phyloP scores from a whole-genome alignment of 1,284 basidiomycete species.

The Ganoderma lingzhi region DNA sequence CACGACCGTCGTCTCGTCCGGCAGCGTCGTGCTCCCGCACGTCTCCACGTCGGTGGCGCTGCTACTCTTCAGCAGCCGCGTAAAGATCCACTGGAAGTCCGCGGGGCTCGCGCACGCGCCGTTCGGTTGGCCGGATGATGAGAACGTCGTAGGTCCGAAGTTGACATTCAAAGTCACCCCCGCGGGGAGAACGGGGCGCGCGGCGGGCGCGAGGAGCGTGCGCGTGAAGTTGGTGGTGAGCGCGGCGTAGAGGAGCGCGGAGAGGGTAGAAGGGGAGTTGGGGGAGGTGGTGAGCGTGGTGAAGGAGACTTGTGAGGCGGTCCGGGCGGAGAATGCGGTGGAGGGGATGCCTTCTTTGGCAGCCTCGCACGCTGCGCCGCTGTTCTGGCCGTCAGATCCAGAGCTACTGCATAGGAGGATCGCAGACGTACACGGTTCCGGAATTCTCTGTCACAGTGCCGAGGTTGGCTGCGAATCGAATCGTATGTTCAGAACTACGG shows the following conservation, averaged over 20 bases:
- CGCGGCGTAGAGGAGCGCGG: conserved; percentile 50
- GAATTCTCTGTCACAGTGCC: conserved; percentile 46
- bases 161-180: conserved; percentile 59
- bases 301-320: conserved; percentile 52
- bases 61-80: conserved; percentile 45
- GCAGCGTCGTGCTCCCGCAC: conserved; percentile 52
- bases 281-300: conserved; percentile 50
- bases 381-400: conserved; percentile 30
- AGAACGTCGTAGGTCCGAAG: conserved; percentile 47
- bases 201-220: conserved; percentile 44
- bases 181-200: conserved; percentile 48
- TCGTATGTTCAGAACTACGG: neutral
- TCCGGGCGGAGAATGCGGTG: conserved; percentile 57
- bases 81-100: conserved; percentile 54
- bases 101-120: conserved; percentile 43
- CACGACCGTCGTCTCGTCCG: conserved; percentile 35
- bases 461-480: conserved; percentile 46
- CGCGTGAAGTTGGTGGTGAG: conserved; percentile 51
- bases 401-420: neutral
- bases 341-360: conserved; percentile 56
- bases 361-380: conserved; percentile 58
- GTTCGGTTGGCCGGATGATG: conserved; percentile 32
- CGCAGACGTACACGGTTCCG: conserved; percentile 55
- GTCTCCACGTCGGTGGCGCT: conserved; percentile 49
- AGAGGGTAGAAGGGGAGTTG: conserved; percentile 42